These are phyloP conservation scores for Oryza longistaminata DNA, from an alignment of 176 grass and related monocot genomes.

Conservation along the genomic window DNA sequence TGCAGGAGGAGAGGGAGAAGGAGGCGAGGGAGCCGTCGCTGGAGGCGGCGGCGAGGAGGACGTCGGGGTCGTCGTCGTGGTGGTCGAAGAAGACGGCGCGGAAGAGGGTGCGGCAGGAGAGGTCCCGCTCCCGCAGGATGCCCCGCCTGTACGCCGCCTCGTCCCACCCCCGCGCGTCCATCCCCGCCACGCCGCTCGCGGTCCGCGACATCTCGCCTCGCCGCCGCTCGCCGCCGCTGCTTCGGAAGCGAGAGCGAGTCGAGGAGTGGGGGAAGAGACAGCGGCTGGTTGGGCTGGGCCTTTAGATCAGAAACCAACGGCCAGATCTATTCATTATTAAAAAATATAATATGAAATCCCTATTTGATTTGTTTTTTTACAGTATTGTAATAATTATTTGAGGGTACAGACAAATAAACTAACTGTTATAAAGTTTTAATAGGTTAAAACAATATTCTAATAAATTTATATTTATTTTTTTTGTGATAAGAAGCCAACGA, in stretches of 20 bases:
- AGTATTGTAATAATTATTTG: too few species aligned
- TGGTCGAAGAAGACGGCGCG: constrained; percentile 68
- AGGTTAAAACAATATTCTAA: too few species aligned
- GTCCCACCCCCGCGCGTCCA: constrained; percentile 51
- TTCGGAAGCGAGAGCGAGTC: neutral
- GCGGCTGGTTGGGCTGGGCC: neutral
- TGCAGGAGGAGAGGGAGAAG: constrained; percentile 69
- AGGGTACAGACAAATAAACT: too few species aligned
- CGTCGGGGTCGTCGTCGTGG: constrained; percentile 37
- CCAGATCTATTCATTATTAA: neutral
- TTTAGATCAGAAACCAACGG: neutral
- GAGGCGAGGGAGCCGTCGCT: constrained; percentile 72
- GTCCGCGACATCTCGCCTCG: neutral
- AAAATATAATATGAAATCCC: too few species aligned
- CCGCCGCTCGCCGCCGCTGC: neutral
- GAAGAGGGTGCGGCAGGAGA: constrained; percentile 75
- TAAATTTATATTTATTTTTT: too few species aligned
- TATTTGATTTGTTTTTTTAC: too few species aligned
- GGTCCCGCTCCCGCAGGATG: constrained; percentile 57
- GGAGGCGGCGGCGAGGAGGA: constrained; percentile 64
- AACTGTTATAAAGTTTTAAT: too few species aligned
- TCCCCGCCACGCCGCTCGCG: neutral
- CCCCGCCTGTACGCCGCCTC: constrained; percentile 60
- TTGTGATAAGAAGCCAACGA: too few species aligned
- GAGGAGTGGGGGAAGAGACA: neutral